Conservation (phyloP, 768 basidiomycete genomes). For the Tylopilus vinaceipallidus region DNA sequence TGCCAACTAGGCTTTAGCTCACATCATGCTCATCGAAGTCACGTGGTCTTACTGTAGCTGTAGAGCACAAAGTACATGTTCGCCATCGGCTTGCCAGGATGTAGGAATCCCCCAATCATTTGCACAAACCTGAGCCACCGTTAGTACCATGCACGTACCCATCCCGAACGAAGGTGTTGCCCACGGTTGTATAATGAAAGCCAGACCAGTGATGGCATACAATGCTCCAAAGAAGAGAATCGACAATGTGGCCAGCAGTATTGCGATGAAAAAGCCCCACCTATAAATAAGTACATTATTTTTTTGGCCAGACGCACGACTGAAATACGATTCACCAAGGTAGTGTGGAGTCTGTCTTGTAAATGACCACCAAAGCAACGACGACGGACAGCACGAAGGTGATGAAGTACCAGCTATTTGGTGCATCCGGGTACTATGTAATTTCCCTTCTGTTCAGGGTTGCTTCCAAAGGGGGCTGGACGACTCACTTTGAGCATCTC, state of each 20-base stretch:
- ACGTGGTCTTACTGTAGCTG: constrained; percentile 40
- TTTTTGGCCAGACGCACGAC: not conserved
- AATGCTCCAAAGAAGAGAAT: constrained; percentile 55
- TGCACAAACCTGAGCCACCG: constrained; percentile 30
- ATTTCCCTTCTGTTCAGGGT: not conserved
- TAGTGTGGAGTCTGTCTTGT: constrained; percentile 50
- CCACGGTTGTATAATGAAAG: constrained; percentile 25
- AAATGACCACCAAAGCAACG: constrained; percentile 54
- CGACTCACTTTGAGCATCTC: constrained; percentile 44
- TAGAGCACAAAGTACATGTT: constrained; percentile 45
- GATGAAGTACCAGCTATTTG: constrained; percentile 34
- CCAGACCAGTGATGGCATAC: constrained; percentile 46
- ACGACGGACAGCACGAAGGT: constrained; percentile 33
- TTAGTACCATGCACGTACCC: not conserved
- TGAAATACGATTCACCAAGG: constrained; percentile 40
- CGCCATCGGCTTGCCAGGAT: constrained; percentile 41
- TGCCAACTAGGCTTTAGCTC: constrained; percentile 33
- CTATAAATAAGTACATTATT: not conserved
- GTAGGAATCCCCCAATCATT: constrained; percentile 37
- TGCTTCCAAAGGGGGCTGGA: constrained; percentile 14
- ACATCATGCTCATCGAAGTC: constrained; percentile 38
- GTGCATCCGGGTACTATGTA: constrained; percentile 39
- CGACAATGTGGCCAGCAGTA: constrained; percentile 50
- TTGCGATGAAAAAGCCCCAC: constrained; percentile 51
- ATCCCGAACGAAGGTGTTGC: constrained; percentile 6